Evolutionary conservation across 2,329 filamentous ascomycete species (phyloP).

Genomic region (Achaetomium macrosporum): DNA sequence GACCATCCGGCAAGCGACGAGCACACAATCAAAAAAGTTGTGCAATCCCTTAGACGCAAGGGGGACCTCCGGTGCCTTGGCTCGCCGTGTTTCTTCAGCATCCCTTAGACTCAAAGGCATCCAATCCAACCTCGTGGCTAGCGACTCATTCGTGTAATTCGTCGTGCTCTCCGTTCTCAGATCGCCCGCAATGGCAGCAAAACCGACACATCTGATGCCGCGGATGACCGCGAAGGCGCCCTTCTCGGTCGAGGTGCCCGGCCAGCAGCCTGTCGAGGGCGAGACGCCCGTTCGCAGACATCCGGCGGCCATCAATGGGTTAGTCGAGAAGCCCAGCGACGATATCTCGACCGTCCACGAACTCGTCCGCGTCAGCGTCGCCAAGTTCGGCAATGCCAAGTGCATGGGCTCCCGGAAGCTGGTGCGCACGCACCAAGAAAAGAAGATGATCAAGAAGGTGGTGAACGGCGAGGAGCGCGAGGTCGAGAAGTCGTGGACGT

Average conservation of each 20-base stretch:
- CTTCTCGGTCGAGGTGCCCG: slow-evolving; percentile 63
- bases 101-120: no score
- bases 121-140: no score
- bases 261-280: slow-evolving; percentile 57
- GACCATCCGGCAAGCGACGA: background rate
- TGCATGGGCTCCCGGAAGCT: slow-evolving; percentile 66
- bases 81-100: no score
- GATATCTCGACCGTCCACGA: slow-evolving; percentile 70
- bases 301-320: slow-evolving; percentile 53
- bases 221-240: slow-evolving; percentile 55
- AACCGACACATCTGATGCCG: slow-evolving; percentile 29
- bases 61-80: no score
- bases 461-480: slow-evolving; percentile 73
- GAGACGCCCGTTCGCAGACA: slow-evolving; percentile 71
- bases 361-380: slow-evolving; percentile 62
- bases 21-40: background rate
- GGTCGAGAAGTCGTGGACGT: slow-evolving; percentile 82
- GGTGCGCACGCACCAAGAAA: slow-evolving; percentile 71
- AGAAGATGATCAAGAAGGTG: slow-evolving; percentile 85
- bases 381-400: slow-evolving; percentile 59
- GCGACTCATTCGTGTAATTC: background rate
- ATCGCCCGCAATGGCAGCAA: slow-evolving; percentile 17
- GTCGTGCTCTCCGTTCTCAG: background rate
- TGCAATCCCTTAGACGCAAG: background rate
- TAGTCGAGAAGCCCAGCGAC: slow-evolving; percentile 54